phyloP scores from a whole-genome alignment of 768 basidiomycete genomes.

The Daedaleopsis nitida region DNA sequence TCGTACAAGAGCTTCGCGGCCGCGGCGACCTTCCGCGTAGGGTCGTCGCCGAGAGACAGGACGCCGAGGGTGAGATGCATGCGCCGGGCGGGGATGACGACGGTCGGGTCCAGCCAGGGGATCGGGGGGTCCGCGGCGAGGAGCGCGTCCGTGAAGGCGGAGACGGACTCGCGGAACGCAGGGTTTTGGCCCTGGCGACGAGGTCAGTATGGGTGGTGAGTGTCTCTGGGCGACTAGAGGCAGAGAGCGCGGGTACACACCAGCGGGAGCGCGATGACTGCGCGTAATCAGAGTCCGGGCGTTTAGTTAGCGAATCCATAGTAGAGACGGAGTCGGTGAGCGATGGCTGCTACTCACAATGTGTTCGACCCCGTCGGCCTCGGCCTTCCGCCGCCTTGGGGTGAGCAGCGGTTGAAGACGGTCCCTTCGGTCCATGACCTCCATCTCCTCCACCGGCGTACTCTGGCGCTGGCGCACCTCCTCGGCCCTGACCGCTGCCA shows the following conservation, averaged over 20 bases:
- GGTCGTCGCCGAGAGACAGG: slow-evolving; percentile 50
- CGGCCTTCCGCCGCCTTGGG: background rate
- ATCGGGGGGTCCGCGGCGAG: slow-evolving; percentile 34
- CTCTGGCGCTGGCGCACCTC: slow-evolving; percentile 6
- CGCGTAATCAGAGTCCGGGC: background rate
- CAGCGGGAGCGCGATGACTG: background rate
- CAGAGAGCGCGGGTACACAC: background rate
- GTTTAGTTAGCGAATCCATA: background rate
- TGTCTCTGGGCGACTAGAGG: background rate
- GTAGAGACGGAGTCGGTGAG: background rate
- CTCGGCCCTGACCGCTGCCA: background rate
- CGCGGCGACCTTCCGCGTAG: slow-evolving; percentile 19
- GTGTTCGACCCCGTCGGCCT: slow-evolving; percentile 8
- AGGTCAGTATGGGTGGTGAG: background rate
- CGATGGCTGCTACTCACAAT: slow-evolving; percentile 17
- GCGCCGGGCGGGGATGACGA: slow-evolving; percentile 56
- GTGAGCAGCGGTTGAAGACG: background rate
- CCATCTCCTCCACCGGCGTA: background rate
- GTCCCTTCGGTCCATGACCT: background rate
- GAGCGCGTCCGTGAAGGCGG: slow-evolving; percentile 32
- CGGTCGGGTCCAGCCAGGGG: slow-evolving; percentile 58
- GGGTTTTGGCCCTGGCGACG: slow-evolving; percentile 33
- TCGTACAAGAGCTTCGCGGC: slow-evolving; percentile 29
- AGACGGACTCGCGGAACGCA: slow-evolving; percentile 28
- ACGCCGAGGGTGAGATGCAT: slow-evolving; percentile 78